Conservation (phyloP, 345 rosid genomes). For the Citrus reticulata region DNA sequence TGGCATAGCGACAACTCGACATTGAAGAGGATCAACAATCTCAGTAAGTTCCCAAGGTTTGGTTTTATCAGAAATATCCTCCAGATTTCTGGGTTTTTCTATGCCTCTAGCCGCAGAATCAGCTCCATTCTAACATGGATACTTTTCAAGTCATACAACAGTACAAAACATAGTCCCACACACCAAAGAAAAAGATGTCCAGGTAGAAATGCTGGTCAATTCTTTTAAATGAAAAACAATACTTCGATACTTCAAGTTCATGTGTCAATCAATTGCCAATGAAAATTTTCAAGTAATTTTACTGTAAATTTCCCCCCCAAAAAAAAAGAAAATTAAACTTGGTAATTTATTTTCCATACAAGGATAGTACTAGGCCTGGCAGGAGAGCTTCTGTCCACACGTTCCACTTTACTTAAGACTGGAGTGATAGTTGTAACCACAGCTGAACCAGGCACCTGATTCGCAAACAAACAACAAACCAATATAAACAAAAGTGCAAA, state of each 20-base stretch:
- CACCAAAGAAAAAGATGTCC: neutral
- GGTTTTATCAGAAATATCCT: constrained; percentile 19
- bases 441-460: constrained; percentile 42
- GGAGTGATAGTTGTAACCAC: constrained; percentile 36
- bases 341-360: constrained; percentile 26
- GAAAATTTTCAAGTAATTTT: neutral
- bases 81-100: constrained; percentile 24
- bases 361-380: constrained; percentile 35
- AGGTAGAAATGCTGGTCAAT: neutral
- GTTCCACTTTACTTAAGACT: constrained; percentile 45
- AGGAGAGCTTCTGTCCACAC: constrained; percentile 44
- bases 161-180: neutral
- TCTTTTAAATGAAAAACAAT: neutral
- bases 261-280: neutral
- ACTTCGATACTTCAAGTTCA: neutral
- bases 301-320: neutral
- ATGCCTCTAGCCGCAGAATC: constrained; percentile 18
- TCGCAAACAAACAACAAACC: neutral
- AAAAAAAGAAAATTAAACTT: constrained; percentile 1
- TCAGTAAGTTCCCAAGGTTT: constrained; percentile 28
- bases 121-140: constrained; percentile 21
- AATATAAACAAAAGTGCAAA: constrained; percentile 9
- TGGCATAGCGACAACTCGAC: constrained; percentile 19
- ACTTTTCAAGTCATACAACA: constrained; percentile 7
- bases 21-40: constrained; percentile 23